phyloP scores from a whole-genome alignment of 2,329 filamentous ascomycete genomes.

The Graphilbum ipis-grandicollis region DNA sequence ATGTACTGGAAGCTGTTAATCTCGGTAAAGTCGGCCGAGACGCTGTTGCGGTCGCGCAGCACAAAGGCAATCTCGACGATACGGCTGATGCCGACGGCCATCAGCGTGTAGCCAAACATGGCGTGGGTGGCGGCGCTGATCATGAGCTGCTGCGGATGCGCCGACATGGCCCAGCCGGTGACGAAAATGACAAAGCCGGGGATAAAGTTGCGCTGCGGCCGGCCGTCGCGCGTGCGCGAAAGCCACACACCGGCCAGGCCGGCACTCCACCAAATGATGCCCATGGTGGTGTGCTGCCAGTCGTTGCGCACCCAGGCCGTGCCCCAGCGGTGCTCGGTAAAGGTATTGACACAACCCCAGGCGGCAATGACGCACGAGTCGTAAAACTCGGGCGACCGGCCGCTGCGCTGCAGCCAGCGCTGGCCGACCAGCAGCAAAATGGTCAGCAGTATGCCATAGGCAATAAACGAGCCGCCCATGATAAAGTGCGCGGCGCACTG shows the following conservation, averaged over 20 bases:
- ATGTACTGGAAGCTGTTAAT: constrained; percentile 44
- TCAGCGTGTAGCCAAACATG: constrained; percentile 87
- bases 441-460: constrained; percentile 74
- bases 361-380: constrained; percentile 79
- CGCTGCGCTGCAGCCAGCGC: constrained; percentile 63
- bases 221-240: constrained; percentile 64
- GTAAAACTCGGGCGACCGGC: constrained; percentile 90
- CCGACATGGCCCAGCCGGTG: constrained; percentile 91
- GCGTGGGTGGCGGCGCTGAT: constrained; percentile 77
- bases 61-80: constrained; percentile 89
- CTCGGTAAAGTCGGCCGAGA: constrained; percentile 50
- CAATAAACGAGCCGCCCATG: constrained; percentile 95
- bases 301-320: constrained; percentile 80
- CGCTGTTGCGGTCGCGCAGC: constrained; percentile 49
- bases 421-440: constrained; percentile 81
- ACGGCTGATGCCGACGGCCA: constrained; percentile 69
- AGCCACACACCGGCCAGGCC: constrained; percentile 87
- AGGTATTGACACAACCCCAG: constrained; percentile 96
- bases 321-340: constrained; percentile 94
- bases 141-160: constrained; percentile 69
- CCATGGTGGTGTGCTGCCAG: constrained; percentile 97
- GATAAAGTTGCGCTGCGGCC: constrained; percentile 81
- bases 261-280: constrained; percentile 96
- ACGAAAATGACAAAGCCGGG: constrained; percentile 81
- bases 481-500: constrained; percentile 96